phyloP scores from a whole-genome alignment of 176 grass and related monocot genomes.

The Puya raimondii region DNA sequence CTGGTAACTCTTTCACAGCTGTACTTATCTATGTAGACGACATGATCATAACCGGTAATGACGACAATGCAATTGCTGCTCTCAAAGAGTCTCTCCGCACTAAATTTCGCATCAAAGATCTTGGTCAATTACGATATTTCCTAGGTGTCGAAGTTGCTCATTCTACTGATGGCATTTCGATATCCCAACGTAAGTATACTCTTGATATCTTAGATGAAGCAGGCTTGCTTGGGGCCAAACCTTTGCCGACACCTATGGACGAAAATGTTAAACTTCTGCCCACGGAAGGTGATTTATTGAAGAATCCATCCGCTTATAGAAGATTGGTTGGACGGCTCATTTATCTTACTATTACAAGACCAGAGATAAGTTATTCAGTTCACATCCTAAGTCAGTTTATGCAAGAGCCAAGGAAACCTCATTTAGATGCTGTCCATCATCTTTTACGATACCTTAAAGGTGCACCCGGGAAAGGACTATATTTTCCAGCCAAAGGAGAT shows the following conservation, averaged over 20 bases:
- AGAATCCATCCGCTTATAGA: slow-evolving; percentile 2
- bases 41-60: no score
- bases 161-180: background rate
- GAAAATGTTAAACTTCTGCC: background rate
- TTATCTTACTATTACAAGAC: slow-evolving; percentile 10
- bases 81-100: background rate
- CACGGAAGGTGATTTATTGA: background rate
- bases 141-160: slow-evolving; percentile 9
- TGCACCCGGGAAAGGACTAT: background rate
- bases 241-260: background rate
- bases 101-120: slow-evolving; percentile 7
- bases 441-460: slow-evolving; percentile 7
- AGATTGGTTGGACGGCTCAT: slow-evolving; percentile 8
- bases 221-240: background rate
- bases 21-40: no score
- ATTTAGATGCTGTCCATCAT: background rate
- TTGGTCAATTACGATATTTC: slow-evolving; percentile 1
- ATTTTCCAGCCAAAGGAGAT: background rate
- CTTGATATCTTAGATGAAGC: slow-evolving; percentile 9
- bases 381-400: slow-evolving; percentile 7
- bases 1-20: no score
- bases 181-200: slow-evolving; percentile 10
- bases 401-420: background rate
- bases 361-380: background rate
- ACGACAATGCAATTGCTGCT: no score